Evolutionary conservation across 1,139 yeast genomes (phyloP).

Genomic region (Saccharomyces hybrid): DNA sequence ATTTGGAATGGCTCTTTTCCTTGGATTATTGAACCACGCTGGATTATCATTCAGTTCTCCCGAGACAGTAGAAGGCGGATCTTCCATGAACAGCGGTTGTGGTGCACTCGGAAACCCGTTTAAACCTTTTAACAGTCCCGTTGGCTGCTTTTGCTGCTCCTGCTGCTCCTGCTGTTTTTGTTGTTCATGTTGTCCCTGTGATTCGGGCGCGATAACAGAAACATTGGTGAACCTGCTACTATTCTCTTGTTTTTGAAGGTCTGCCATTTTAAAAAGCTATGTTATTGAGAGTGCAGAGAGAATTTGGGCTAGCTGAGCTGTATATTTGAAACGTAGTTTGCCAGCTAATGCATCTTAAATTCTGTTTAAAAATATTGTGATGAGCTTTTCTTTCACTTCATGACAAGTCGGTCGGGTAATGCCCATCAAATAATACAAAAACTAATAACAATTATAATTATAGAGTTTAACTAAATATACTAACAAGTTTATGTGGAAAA

Average conservation of each 20-base stretch:
- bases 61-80: neutral
- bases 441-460: neutral
- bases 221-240: conserved; percentile 17
- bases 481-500: neutral
- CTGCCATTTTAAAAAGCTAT: neutral
- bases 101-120: neutral
- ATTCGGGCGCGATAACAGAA: conserved; percentile 13
- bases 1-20: conserved; percentile 3
- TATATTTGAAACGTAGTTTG: neutral
- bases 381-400: neutral
- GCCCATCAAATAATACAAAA: neutral
- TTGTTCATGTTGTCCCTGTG: conserved; percentile 7
- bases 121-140: conserved; percentile 8
- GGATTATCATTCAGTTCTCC: neutral
- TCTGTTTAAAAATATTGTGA: neutral
- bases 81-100: neutral
- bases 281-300: neutral
- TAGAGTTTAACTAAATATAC: neutral
- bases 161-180: neutral
- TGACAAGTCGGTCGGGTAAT: neutral
- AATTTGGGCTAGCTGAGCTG: neutral
- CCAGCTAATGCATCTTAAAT: neutral
- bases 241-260: neutral
- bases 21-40: conserved; percentile 7
- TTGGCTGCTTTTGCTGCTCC: conserved; percentile 3